Conservation (phyloP, 1,139 yeast species). For the Diutina neorugosa region DNA sequence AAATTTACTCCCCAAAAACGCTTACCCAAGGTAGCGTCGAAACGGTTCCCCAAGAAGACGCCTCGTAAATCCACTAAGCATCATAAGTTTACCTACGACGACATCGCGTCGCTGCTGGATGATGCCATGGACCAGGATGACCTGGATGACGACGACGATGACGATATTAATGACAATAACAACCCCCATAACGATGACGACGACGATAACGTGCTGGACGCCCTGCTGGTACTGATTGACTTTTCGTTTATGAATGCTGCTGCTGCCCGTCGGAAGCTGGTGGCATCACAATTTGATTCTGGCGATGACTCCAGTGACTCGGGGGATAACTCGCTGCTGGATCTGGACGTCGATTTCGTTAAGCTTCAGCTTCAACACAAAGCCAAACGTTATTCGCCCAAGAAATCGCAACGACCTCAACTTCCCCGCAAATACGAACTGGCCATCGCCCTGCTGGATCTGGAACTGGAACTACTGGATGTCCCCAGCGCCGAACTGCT, state of each 20-base stretch:
- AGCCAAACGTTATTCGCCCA: slow-evolving; percentile 17
- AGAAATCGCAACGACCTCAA: not conserved
- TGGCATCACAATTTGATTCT: slow-evolving; percentile 7
- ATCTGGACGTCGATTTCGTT: slow-evolving; percentile 50
- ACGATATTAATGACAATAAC: slow-evolving; percentile 8
- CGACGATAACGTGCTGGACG: slow-evolving; percentile 13
- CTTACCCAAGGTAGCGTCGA: slow-evolving; percentile 5
- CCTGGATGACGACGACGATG: slow-evolving; percentile 10
- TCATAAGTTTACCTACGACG: not conserved
- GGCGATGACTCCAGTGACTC: slow-evolving; percentile 18
- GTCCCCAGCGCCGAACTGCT: slow-evolving; percentile 5
- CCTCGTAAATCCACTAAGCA: slow-evolving; percentile 13
- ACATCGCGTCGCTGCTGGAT: slow-evolving; percentile 1
- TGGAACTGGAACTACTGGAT: not conserved
- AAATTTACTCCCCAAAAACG: not conserved
- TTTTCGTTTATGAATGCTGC: slow-evolving; percentile 7
- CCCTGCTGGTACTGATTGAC: slow-evolving; percentile 14
- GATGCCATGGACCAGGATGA: slow-evolving; percentile 8
- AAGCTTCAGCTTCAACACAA: slow-evolving; percentile 57
- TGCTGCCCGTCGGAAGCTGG: slow-evolving; percentile 5
- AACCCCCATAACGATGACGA: slow-evolving; percentile 14
- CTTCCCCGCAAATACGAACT: not conserved
- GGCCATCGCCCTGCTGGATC: not conserved
- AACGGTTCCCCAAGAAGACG: slow-evolving; percentile 17
- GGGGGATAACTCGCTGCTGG: slow-evolving; percentile 27